Evolutionary conservation across 768 basidiomycete species (phyloP), one percentile per base, ranked within the genome.

Genomic region (Serendipita vermifera): DNA sequence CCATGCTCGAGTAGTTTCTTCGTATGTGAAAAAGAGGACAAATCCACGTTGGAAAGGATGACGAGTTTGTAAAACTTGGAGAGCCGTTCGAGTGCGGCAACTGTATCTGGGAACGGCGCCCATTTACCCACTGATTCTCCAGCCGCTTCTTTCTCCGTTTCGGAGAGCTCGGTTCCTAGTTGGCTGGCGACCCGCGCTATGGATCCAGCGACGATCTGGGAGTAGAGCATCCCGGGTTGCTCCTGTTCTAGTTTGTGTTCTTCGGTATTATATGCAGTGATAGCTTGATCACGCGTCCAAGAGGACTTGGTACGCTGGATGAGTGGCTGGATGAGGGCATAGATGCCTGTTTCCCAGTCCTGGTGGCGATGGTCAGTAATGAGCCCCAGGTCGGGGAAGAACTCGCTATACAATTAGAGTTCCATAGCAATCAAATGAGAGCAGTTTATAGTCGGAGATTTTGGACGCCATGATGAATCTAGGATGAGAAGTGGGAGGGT

Each of bases 381-480:
- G 3, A 15, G 29, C 27, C 11, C 36, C 24, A 13, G 57, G 26
- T 29, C 33, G 24, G 7, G n/a, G 17, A 29, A 5, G 26, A 9
- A 3, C 5, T 3, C 41, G 6, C 65, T 72, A 54, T 65, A 80
- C 80, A 39, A 78, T 69, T 51, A 87, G 77, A 0, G 86, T 88
- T 3, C 82, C 85, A 59, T 87, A 87, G 58, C 84, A 81, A 60
- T 89, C 86, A 64, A 85, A 84, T 43, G 85, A 70, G 38, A 87
- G 73, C 22, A 75, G 75, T 57, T 71, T 73, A 46, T 58, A 60
- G 27, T 60, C 59, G 36, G 59, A 53, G 1, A 60, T 26, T 46
- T 58, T 58, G 38, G 31, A 24, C 22, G 53, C 29, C 35, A 36
- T 36, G 9, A 9, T n/a, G n/a, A 36, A 36, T 9, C 35, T 36